phyloP scores from a whole-genome alignment of 345 rosid species.

The Euphorbia lathyris region DNA sequence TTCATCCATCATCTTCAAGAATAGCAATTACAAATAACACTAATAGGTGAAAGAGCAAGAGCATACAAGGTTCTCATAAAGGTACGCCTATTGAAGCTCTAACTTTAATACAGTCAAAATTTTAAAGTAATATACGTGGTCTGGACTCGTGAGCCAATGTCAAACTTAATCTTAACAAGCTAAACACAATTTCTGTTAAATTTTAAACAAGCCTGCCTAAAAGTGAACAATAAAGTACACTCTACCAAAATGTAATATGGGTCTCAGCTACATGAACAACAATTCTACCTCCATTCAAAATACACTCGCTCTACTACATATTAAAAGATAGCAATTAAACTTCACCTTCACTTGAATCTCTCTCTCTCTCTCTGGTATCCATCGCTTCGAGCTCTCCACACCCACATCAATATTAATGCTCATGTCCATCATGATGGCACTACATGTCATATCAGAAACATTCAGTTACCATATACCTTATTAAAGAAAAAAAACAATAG shows the following conservation, averaged over 20 bases:
- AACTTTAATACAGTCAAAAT: no score
- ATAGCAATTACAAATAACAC: no score
- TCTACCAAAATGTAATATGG: background rate
- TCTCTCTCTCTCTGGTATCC: no score
- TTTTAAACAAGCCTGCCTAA: background rate
- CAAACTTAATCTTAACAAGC: no score
- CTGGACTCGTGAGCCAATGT: no score
- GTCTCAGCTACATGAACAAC: background rate
- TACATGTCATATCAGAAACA: background rate
- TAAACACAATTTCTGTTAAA: no score
- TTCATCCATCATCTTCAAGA: no score
- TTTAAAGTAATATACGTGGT: no score
- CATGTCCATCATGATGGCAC: conserved; percentile 4
- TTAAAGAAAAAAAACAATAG: background rate
- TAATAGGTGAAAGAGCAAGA: no score
- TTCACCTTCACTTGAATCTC: background rate
- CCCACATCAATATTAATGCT: background rate
- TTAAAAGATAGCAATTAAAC: background rate
- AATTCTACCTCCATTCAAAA: background rate
- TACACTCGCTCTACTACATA: conserved; percentile 8
- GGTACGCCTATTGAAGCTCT: no score
- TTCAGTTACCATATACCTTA: background rate
- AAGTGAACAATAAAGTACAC: background rate
- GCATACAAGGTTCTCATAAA: no score
- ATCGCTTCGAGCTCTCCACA: background rate